Base-by-base conservation (phyloP, 2,329 filamentous ascomycete genomes). In the Fulvia fulva region DNA sequence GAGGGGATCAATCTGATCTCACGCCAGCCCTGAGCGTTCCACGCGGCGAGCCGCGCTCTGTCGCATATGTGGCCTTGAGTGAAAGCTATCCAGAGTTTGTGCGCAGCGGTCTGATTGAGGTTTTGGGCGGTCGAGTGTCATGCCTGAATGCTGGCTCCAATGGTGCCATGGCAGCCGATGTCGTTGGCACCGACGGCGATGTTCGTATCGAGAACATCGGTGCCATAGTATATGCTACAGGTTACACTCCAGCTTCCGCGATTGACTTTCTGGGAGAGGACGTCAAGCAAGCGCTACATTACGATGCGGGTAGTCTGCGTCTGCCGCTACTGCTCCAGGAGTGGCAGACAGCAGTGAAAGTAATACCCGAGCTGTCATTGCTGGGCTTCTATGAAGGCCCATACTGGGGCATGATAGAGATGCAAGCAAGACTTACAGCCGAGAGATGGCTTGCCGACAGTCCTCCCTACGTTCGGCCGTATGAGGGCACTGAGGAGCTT, bases 321-420 rank as follows among this genome's bases (percentile, higher is more conserved):
- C 79, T 87, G n/a, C 85, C 87, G 0, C 71, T 90, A 1, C 82
- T 87, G 0, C 77, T 94, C 0, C 84, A 87, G 22, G 86, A 67
- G n/a, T 72, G 68, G 68, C 70, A 72, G 52, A 71, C 69, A 1
- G 64, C 57, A 11, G 63, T 41, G 3, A 83, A 87, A 58, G 75
- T 78, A 0, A 72, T 91, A 0, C 81, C 86, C 0, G 82, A 82
- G 5, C 75, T 94, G 0, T 89, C 88, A 0, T 92, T 94, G 66
- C 86, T 94, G 1, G 90, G 90, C 0, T 91, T 91, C 73, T 95
- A 95, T 69, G 83, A 90, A 60, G 88, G 88, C 0, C 89, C 90
- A 0, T 94, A 90, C 71, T 95, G 90, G 90, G 88, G 88, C 0
- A 85, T 91, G 0, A 91, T 93, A 81, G 90, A 94, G 71, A 89